Conservation (phyloP, 73 alveolate species). For the Urostyla sp. region DNA sequence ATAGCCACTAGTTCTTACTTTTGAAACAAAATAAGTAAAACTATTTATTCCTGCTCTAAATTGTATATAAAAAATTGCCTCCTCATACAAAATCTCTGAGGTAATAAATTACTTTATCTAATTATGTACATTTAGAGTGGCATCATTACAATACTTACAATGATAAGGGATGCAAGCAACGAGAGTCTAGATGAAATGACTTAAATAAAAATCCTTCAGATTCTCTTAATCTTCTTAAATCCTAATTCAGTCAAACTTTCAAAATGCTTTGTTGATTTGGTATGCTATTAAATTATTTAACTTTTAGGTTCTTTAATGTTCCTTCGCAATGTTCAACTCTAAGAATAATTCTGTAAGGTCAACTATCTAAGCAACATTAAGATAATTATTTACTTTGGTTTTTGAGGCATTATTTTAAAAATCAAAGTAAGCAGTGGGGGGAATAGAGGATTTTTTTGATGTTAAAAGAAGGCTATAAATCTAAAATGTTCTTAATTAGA, state of each 20-base stretch:
- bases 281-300: neutral
- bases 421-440: conserved; percentile 29
- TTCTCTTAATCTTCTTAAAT: conserved; percentile 65
- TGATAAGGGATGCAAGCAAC: conserved; percentile 48
- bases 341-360: conserved; percentile 61
- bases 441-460: conserved; percentile 22
- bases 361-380: conserved; percentile 67
- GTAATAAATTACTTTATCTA: neutral
- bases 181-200: conserved; percentile 72
- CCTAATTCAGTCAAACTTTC: conserved; percentile 62
- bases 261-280: conserved; percentile 58
- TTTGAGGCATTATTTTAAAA: conserved; percentile 47
- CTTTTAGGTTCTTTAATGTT: conserved; percentile 34
- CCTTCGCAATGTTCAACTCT: conserved; percentile 54
- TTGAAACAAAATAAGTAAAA: conserved; percentile 16
- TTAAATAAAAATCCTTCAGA: conserved; percentile 65
- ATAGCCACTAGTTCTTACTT: conserved; percentile 5
- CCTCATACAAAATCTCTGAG: neutral
- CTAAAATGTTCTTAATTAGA: too few species aligned
- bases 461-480: conserved; percentile 32
- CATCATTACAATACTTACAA: conserved; percentile 9
- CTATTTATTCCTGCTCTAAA: conserved; percentile 37
- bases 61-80: conserved; percentile 38
- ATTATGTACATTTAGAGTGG: neutral
- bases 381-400: conserved; percentile 62